Conservation (phyloP, 1,139 yeast species). For the Pichia sp. region DNA sequence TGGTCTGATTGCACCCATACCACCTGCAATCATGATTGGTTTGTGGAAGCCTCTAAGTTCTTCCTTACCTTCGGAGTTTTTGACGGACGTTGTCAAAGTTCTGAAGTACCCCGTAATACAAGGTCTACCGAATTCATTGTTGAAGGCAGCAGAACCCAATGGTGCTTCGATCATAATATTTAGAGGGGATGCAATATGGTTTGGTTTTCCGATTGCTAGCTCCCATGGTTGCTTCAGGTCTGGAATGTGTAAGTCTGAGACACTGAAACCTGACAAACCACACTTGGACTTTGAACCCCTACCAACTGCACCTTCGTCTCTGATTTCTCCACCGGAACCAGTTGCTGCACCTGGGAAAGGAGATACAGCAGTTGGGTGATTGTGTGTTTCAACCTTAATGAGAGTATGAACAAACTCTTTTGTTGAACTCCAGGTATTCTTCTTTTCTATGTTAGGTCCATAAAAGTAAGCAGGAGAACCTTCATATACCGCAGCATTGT, state of each 20-base stretch:
- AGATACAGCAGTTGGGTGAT: slow-evolving; percentile 98
- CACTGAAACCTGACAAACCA: slow-evolving; percentile 91
- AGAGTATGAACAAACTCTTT: slow-evolving; percentile 82
- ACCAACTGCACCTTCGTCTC: slow-evolving; percentile 99
- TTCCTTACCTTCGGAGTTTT: slow-evolving; percentile 52
- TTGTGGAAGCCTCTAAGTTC: slow-evolving; percentile 96
- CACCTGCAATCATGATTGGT: slow-evolving; percentile 99
- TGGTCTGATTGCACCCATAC: slow-evolving; percentile 95
- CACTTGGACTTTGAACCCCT: slow-evolving; percentile 97
- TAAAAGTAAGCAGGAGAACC: slow-evolving; percentile 72
- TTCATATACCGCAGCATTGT: slow-evolving; percentile 96
- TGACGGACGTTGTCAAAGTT: slow-evolving; percentile 80
- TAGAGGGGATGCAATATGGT: slow-evolving; percentile 86
- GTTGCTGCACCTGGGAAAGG: slow-evolving; percentile 99
- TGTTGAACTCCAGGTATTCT: slow-evolving; percentile 65
- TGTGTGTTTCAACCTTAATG: slow-evolving; percentile 96
- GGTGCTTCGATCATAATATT: slow-evolving; percentile 98
- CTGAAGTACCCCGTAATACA: slow-evolving; percentile 96
- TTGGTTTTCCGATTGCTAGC: slow-evolving; percentile 77
- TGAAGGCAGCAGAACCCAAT: slow-evolving; percentile 95
- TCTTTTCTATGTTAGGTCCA: slow-evolving; percentile 68
- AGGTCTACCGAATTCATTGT: slow-evolving; percentile 98
- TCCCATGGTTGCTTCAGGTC: slow-evolving; percentile 93
- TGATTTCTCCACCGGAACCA: slow-evolving; percentile 99
- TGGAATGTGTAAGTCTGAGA: slow-evolving; percentile 87